Conservation (phyloP, 495 filamentous ascomycete species). For the Evansstolkia leycettana region DNA sequence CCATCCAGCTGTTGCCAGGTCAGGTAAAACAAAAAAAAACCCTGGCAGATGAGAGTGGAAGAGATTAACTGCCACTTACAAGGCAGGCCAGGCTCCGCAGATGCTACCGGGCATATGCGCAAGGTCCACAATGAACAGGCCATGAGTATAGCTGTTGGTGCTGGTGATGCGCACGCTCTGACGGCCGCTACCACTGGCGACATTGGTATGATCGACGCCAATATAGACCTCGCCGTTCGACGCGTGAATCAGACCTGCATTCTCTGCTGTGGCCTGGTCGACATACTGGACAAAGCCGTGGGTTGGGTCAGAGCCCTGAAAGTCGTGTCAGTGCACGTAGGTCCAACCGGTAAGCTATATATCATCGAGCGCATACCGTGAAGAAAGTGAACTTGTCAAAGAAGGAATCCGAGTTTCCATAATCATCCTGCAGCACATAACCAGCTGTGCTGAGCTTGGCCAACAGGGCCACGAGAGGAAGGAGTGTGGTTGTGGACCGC, state of each 20-base stretch:
- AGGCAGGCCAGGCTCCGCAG: constrained; percentile 49
- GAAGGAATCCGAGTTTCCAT: constrained; percentile 26
- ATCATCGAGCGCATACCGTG: constrained; percentile 22
- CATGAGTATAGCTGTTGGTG: constrained; percentile 38
- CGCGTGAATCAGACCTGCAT: constrained; percentile 41
- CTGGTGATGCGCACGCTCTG: constrained; percentile 43
- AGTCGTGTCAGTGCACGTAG: too few relatives aligned
- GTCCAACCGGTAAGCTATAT: too few relatives aligned
- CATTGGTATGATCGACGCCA: constrained; percentile 26
- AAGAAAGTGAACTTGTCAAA: constrained; percentile 44
- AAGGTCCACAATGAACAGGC: constrained; percentile 48
- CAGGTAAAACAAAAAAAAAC: constrained; percentile 5
- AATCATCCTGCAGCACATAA: constrained; percentile 38
- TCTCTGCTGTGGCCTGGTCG: constrained; percentile 35
- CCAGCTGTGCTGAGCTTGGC: constrained; percentile 28
- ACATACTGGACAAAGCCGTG: constrained; percentile 57
- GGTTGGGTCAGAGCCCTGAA: constrained; percentile 46
- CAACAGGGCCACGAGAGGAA: constrained; percentile 24
- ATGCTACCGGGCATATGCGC: constrained; percentile 41
- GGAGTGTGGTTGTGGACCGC: background rate
- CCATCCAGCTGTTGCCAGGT: constrained; percentile 28
- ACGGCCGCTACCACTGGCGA: constrained; percentile 38
- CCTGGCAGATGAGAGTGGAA: too few relatives aligned
- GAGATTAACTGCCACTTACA: constrained; percentile 32
- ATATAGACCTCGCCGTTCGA: constrained; percentile 29